Conservation (phyloP, 176 grass and related monocot species). For the Poa pratensis region DNA sequence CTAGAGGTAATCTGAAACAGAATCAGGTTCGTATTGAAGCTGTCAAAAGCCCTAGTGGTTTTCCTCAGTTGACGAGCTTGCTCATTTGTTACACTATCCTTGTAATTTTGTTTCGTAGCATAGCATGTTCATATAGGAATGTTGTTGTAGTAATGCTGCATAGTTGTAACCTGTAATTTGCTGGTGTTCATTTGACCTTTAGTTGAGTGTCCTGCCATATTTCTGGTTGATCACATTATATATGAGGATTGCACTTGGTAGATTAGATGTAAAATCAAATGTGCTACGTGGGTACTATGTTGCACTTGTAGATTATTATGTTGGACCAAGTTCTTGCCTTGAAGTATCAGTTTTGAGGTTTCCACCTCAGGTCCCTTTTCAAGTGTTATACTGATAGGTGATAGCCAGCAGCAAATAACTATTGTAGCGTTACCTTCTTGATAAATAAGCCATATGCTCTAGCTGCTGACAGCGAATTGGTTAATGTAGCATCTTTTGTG, state of each 20-base stretch:
- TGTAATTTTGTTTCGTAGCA: conserved; percentile 39
- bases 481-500: neutral
- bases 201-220: neutral
- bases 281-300: neutral
- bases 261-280: conserved; percentile 18
- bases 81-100: conserved; percentile 43
- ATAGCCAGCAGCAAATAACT: neutral
- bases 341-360: conserved; percentile 14
- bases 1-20: conserved; percentile 59
- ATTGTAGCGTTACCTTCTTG: neutral
- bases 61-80: conserved; percentile 41
- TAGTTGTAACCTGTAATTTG: conserved; percentile 47
- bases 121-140: conserved; percentile 59
- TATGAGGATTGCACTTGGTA: conserved; percentile 9
- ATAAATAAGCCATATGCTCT: neutral
- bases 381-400: neutral
- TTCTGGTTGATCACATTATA: conserved; percentile 39
- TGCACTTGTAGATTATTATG: conserved; percentile 13
- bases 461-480: neutral
- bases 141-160: conserved; percentile 41
- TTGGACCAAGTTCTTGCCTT: conserved; percentile 1
- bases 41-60: conserved; percentile 39
- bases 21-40: conserved; percentile 43
- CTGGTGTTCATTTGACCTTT: conserved; percentile 24
- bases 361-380: neutral